Percentiles rank a stretch among this genome's conserved stretches.
Conservation (phyloP, 164 flowering plant species). For the Echeveria elegans region DNA sequence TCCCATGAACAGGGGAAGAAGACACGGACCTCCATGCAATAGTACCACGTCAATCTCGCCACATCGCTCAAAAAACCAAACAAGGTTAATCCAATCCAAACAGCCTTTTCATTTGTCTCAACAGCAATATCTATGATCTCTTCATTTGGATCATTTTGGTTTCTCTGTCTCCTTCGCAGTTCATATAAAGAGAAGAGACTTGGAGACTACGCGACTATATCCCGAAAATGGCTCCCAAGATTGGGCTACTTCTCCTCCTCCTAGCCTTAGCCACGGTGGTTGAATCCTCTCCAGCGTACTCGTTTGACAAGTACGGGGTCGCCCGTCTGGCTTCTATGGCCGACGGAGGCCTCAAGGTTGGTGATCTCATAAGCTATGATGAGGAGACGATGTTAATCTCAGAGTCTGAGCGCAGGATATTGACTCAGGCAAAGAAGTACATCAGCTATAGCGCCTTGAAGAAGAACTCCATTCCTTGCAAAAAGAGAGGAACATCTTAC, state of each 20-base stretch:
- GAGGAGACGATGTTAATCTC: constrained; percentile 8
- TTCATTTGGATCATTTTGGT: not conserved
- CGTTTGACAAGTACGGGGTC: not conserved
- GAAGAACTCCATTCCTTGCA: constrained; percentile 2
- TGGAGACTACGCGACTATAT: not conserved
- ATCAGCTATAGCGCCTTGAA: constrained; percentile 1
- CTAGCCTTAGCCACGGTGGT: constrained; percentile 12
- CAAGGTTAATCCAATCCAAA: not conserved
- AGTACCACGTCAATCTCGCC: constrained; percentile 1
- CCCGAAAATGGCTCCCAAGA: constrained; percentile 9
- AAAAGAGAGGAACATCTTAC: not conserved
- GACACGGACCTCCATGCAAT: constrained; percentile 11
- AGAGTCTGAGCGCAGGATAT: not conserved
- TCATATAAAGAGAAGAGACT: not conserved
- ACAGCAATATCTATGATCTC: not conserved
- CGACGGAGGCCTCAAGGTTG: not conserved
- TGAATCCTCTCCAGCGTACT: not conserved
- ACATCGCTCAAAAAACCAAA: constrained; percentile 3
- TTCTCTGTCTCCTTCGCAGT: not conserved
- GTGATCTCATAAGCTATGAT: not conserved
- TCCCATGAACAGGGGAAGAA: constrained; percentile 11
- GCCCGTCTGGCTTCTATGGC: constrained; percentile 3
- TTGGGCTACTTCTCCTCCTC: constrained; percentile 14
- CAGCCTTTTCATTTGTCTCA: too few relatives aligned
- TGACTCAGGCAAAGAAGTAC: not conserved